Conservation (phyloP, 331 rosid species). For the Stylosanthes scabra region DNA sequence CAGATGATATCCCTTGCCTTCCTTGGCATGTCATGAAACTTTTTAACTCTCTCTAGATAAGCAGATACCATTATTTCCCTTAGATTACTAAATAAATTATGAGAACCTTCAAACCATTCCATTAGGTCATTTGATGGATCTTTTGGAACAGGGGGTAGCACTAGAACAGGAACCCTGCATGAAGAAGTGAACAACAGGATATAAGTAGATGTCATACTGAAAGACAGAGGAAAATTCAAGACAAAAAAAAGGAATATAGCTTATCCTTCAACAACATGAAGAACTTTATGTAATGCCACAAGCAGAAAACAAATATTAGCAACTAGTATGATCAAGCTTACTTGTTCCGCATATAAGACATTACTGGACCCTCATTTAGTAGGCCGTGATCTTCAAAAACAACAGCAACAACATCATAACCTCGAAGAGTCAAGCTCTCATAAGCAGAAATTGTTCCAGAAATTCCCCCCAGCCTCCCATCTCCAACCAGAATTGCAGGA, state of each 20-base stretch:
- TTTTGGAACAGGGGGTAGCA: slow-evolving; percentile 82
- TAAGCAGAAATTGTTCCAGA: slow-evolving; percentile 96
- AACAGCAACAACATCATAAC: slow-evolving; percentile 85
- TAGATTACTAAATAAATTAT: slow-evolving; percentile 59
- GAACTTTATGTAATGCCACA: neutral
- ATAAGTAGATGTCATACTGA: slow-evolving; percentile 17
- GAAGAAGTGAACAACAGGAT: slow-evolving; percentile 25
- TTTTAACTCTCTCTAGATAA: slow-evolving; percentile 60
- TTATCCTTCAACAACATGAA: slow-evolving; percentile 6
- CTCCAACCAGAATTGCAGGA: slow-evolving; percentile 94
- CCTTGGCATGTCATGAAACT: slow-evolving; percentile 84
- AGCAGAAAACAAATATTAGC: slow-evolving; percentile 33
- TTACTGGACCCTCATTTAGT: slow-evolving; percentile 77
- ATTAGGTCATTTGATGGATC: slow-evolving; percentile 74
- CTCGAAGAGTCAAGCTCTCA: slow-evolving; percentile 84
- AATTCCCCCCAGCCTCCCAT: slow-evolving; percentile 91
- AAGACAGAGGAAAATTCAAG: neutral
- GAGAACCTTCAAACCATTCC: slow-evolving; percentile 82
- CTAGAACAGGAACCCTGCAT: slow-evolving; percentile 85
- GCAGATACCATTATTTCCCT: slow-evolving; percentile 76
- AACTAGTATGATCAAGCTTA: slow-evolving; percentile 35
- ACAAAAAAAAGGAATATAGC: neutral
- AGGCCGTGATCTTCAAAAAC: slow-evolving; percentile 89
- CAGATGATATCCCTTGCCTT: slow-evolving; percentile 79
- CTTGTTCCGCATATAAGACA: slow-evolving; percentile 77